Percentiles rank a stretch among this genome's conserved stretches.
Conservation (phyloP, 139 green algal genomes). For the Chloropicon primus region DNA sequence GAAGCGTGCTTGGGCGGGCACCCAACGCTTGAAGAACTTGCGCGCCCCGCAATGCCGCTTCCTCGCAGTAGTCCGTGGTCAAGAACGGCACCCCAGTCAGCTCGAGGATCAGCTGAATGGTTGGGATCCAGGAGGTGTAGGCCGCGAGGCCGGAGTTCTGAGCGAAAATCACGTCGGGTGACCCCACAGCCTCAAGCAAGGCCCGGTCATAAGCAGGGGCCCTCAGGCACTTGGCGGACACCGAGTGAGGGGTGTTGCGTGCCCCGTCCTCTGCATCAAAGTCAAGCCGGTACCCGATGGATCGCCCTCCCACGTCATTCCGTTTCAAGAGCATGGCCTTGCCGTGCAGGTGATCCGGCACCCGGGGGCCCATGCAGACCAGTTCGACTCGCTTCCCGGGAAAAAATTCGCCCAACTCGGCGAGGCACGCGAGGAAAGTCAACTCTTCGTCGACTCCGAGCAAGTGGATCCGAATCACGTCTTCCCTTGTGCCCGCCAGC, state of each 20-base stretch:
- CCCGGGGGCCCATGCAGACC: background rate
- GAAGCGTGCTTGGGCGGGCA: too few species aligned
- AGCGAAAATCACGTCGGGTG: background rate
- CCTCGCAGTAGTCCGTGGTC: background rate
- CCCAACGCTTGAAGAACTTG: too few species aligned
- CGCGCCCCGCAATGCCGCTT: background rate
- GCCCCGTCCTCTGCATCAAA: too few species aligned
- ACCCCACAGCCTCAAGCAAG: background rate
- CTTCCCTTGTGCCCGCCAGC: background rate
- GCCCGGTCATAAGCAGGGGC: background rate
- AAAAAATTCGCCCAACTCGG: background rate
- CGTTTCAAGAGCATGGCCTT: background rate
- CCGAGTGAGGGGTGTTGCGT: too few species aligned
- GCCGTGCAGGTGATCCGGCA: background rate
- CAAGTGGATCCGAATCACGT: background rate
- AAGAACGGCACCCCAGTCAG: background rate
- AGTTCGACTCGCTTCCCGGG: background rate
- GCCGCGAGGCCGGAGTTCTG: background rate
- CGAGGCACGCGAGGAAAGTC: background rate
- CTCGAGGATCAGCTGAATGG: background rate
- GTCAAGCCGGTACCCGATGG: background rate
- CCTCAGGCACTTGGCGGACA: background rate
- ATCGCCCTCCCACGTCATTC: background rate
- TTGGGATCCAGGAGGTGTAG: background rate
- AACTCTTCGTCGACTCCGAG: background rate